Evolutionary conservation across 1,139 yeast species (phyloP).

Genomic region (Kodamaea ohmeri): DNA sequence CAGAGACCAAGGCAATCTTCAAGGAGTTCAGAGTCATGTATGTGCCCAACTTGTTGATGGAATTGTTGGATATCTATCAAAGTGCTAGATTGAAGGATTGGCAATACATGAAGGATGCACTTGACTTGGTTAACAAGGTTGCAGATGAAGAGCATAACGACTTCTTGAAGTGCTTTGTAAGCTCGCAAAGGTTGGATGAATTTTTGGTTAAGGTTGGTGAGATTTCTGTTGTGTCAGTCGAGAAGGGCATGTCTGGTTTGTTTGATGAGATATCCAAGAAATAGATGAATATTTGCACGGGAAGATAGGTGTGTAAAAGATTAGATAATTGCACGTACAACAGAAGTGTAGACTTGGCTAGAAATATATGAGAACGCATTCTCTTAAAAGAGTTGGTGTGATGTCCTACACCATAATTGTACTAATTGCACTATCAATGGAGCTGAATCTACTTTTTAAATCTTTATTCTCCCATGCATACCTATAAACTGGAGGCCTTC

Average conservation of each 20-base stretch:
- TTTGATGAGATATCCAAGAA: constrained; percentile 6
- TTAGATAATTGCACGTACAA: too few relatives aligned
- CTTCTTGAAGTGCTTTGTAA: constrained; percentile 50
- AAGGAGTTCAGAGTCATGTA: constrained; percentile 59
- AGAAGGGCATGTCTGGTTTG: constrained; percentile 38
- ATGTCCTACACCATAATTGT: too few relatives aligned
- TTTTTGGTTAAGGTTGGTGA: constrained; percentile 61
- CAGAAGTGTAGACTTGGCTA: too few relatives aligned
- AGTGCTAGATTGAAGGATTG: constrained; percentile 37
- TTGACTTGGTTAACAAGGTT: constrained; percentile 51
- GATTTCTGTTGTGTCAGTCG: constrained; percentile 49
- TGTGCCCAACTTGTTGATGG: constrained; percentile 70
- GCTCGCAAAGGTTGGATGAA: constrained; percentile 60
- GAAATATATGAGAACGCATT: too few relatives aligned
- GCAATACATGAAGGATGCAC: constrained; percentile 51
- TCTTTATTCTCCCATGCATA: neutral
- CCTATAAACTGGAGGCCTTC: constrained; percentile 70
- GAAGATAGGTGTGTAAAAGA: too few relatives aligned
- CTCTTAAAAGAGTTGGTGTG: too few relatives aligned
- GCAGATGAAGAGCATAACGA: constrained; percentile 44
- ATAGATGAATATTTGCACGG: too few relatives aligned
- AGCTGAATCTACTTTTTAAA: neutral
- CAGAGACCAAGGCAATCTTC: constrained; percentile 24
- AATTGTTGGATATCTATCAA: constrained; percentile 55
- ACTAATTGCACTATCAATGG: neutral